A percentile compares a stretch with the other conserved stretches of the same genome.
These are phyloP conservation scores for Auricularia sp. DNA, from an alignment of 768 basidiomycete genomes.

Conservation along the genomic window DNA sequence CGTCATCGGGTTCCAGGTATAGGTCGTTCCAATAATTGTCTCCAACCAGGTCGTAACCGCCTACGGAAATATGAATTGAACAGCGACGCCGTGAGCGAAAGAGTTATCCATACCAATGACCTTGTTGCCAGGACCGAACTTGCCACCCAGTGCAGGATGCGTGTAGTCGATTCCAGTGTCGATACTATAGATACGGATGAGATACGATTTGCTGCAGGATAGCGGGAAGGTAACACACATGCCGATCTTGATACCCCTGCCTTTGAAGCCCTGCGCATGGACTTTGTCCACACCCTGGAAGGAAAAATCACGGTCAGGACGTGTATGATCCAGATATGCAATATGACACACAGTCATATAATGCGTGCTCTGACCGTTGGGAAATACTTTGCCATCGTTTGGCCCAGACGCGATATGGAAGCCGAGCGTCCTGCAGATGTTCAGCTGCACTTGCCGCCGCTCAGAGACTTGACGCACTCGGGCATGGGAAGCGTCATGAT, in stretches of 20 bases:
- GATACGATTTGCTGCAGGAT: not conserved
- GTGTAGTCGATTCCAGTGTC: not conserved
- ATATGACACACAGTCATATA: slow-evolving; percentile 3
- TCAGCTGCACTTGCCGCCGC: not conserved
- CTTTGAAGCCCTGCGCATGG: not conserved
- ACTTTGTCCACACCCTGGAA: not conserved
- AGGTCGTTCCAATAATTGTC: not conserved
- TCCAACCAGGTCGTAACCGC: not conserved
- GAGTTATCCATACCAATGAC: not conserved
- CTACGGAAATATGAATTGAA: not conserved
- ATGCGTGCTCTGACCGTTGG: slow-evolving; percentile 2
- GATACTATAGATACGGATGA: slow-evolving; percentile 14
- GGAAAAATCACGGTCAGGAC: too few relatives aligned
- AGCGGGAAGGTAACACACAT: not conserved
- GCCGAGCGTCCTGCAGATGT: not conserved
- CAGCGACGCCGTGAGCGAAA: too few relatives aligned
- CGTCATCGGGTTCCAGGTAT: not conserved
- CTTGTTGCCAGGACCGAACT: not conserved
- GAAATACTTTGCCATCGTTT: not conserved
- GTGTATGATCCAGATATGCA: too few relatives aligned
- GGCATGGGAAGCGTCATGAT: not conserved
- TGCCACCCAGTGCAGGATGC: not conserved
- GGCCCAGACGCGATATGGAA: not conserved
- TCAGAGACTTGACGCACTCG: not conserved
- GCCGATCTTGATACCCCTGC: not conserved